These are phyloP conservation scores for Jimgerdemannia flammicorona DNA, from an alignment of 192 early-diverging fungal genomes.

Conservation along the genomic window DNA sequence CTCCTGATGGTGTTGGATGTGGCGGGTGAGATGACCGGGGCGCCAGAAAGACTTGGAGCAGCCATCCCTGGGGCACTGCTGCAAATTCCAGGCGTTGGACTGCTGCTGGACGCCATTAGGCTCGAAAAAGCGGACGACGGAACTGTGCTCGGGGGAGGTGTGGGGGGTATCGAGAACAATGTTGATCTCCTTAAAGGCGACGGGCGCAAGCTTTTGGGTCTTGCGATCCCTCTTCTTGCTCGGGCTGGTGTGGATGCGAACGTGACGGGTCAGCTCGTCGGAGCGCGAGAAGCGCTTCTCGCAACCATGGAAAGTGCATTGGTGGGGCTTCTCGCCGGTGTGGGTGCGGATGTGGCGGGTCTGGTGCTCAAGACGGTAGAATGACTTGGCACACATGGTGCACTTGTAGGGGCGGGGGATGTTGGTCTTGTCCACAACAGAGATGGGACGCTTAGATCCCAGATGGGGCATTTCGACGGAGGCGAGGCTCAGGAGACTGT, in stretches of 20 bases:
- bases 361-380: slow-evolving; percentile 83
- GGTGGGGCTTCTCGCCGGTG: slow-evolving; percentile 83
- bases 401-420: slow-evolving; percentile 56
- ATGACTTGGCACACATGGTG: slow-evolving; percentile 62
- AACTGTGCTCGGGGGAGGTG: not conserved
- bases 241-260: slow-evolving; percentile 46
- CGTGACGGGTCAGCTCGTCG: slow-evolving; percentile 67
- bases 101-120: not conserved
- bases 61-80: slow-evolving; percentile 24
- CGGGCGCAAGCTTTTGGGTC: slow-evolving; percentile 4
- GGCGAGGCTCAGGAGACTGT: not conserved
- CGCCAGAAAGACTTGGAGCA: slow-evolving; percentile 36
- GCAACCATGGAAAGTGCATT: slow-evolving; percentile 66
- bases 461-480: not conserved
- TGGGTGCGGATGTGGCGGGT: slow-evolving; percentile 85
- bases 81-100: slow-evolving; percentile 17
- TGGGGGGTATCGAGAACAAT: not conserved
- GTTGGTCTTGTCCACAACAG: slow-evolving; percentile 23
- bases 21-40: slow-evolving; percentile 24
- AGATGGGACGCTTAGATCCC: slow-evolving; percentile 9
- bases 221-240: slow-evolving; percentile 34
- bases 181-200: slow-evolving; percentile 5
- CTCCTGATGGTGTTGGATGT: slow-evolving; percentile 31
- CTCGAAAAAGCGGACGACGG: not conserved
- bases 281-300: slow-evolving; percentile 81